Percentiles rank a stretch among this genome's conserved stretches.
Conservation (phyloP, 192 early-diverging fungal genomes). For the Backusella australiensis region DNA sequence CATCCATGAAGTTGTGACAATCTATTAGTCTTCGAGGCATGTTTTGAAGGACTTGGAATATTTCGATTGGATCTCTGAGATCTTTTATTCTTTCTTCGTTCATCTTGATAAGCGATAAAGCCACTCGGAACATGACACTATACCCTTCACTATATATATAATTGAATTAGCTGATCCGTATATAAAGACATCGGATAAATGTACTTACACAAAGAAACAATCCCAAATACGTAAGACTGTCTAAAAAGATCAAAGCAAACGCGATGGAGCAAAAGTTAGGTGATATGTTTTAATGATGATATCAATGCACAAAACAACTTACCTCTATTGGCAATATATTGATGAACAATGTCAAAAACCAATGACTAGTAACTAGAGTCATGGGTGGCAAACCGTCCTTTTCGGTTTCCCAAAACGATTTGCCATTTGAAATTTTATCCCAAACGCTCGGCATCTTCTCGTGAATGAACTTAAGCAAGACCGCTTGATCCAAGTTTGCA, state of each 20-base stretch:
- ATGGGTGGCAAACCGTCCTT: conserved; percentile 60
- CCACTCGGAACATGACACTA: conserved; percentile 70
- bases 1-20: conserved; percentile 57
- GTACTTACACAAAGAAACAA: conserved; percentile 48
- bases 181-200: not conserved
- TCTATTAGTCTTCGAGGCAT: conserved; percentile 57
- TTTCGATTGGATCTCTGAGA: conserved; percentile 53
- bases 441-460: conserved; percentile 48
- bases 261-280: not conserved
- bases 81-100: conserved; percentile 60
- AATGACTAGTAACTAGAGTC: conserved; percentile 71
- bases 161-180: not conserved
- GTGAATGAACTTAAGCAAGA: conserved; percentile 49
- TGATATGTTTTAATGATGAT: not conserved
- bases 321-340: conserved; percentile 62
- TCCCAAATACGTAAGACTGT: conserved; percentile 65
- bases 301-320: not conserved
- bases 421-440: conserved; percentile 43
- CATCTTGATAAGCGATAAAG: conserved; percentile 64
- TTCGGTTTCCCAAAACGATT: conserved; percentile 37
- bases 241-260: not conserved
- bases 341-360: conserved; percentile 78
- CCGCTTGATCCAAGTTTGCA: conserved; percentile 66
- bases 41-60: conserved; percentile 56
- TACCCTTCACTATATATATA: conserved; percentile 42